Evolutionary conservation across 2,329 filamentous ascomycete species (phyloP).

Genomic region (Chrysoporthe cubensis): DNA sequence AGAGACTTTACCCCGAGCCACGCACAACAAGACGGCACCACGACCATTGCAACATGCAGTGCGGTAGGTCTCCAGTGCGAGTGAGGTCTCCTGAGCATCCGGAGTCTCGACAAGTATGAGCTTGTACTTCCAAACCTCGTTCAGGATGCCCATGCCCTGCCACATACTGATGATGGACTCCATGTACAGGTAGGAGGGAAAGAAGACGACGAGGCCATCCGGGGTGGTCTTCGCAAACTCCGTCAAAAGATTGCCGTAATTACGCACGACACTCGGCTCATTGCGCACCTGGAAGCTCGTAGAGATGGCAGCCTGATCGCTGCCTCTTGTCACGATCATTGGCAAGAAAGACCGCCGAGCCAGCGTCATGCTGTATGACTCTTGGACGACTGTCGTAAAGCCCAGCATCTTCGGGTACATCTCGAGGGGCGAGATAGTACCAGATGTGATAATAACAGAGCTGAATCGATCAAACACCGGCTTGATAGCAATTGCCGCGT

Average conservation of each 20-base stretch:
- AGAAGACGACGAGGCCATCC: constrained; percentile 98
- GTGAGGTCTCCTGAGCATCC: constrained; percentile 93
- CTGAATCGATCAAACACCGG: constrained; percentile 97
- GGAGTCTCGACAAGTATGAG: constrained; percentile 97
- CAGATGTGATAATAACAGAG: constrained; percentile 97
- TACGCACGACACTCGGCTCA: constrained; percentile 94
- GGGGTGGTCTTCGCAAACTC: constrained; percentile 97
- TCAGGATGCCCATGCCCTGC: constrained; percentile 97
- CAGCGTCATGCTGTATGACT: constrained; percentile 97
- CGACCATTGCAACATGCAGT: constrained; percentile 97
- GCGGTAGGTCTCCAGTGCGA: constrained; percentile 94
- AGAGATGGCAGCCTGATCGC: constrained; percentile 90
- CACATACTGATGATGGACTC: constrained; percentile 99
- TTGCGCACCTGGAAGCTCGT: constrained; percentile 95
- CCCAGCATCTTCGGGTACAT: constrained; percentile 99
- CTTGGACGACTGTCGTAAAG: constrained; percentile 89
- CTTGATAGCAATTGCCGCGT: constrained; percentile 96
- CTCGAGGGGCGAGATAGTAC: constrained; percentile 93
- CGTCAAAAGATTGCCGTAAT: constrained; percentile 90
- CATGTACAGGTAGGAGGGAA: constrained; percentile 98
- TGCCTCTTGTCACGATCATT: constrained; percentile 95
- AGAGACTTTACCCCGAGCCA: constrained; percentile 94
- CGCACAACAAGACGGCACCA: constrained; percentile 89
- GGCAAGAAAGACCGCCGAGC: constrained; percentile 93
- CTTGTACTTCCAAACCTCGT: constrained; percentile 99